These are phyloP conservation scores for Stereocaulon alpinum DNA, from an alignment of 495 filamentous ascomycete genomes.

Conservation along the genomic window DNA sequence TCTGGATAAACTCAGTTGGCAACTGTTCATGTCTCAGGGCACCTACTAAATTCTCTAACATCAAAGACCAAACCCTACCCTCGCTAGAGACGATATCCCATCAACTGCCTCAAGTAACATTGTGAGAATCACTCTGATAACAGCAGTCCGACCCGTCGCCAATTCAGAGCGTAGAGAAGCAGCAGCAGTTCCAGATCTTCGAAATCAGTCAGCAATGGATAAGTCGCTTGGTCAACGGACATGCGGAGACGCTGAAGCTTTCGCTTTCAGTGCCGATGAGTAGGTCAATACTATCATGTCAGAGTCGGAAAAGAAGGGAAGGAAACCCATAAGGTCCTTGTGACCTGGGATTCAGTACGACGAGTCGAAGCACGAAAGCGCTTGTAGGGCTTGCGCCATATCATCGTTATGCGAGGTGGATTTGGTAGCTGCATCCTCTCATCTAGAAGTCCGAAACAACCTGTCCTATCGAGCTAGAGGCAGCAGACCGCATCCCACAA, in stretches of 20 bases:
- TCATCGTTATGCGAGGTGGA: neutral
- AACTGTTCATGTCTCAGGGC: conserved; percentile 1
- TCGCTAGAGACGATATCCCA: neutral
- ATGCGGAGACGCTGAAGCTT: neutral
- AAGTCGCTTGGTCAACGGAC: neutral
- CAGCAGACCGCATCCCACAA: no score
- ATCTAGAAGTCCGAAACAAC: no score
- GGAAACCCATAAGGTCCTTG: no score
- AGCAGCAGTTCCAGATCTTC: neutral
- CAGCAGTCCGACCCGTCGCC: neutral
- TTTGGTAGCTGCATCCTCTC: neutral
- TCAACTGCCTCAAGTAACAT: neutral
- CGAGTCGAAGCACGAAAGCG: neutral
- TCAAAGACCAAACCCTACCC: conserved; percentile 1
- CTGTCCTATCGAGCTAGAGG: no score
- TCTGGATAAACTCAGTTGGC: neutral
- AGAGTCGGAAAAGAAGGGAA: neutral
- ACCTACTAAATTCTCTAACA: conserved; percentile 1
- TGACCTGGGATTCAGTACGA: neutral
- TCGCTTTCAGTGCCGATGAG: neutral
- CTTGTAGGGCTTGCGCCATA: neutral
- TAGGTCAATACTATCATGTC: neutral
- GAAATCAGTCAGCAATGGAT: neutral
- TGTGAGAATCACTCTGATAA: neutral
- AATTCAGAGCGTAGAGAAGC: neutral